These are phyloP conservation scores for Flaveria trinervia DNA, from an alignment of 129 eudicot genomes.

Conservation along the genomic window DNA sequence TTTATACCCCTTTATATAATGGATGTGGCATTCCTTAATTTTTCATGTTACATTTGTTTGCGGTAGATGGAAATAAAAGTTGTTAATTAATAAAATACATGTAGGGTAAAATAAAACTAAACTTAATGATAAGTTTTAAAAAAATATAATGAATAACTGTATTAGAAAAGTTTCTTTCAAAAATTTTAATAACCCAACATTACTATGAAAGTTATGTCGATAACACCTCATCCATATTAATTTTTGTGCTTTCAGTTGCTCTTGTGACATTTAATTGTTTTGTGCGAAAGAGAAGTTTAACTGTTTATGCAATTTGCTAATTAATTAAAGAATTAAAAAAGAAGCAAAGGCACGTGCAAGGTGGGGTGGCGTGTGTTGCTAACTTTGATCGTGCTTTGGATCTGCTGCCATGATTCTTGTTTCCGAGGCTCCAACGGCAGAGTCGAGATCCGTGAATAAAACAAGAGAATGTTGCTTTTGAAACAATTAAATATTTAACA, in stretches of 20 bases:
- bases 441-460: slow-evolving; percentile 29
- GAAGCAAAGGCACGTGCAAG: slow-evolving; percentile 38
- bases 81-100: too few species aligned
- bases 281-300: neutral
- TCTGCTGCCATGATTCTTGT: slow-evolving; percentile 34
- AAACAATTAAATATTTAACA: neutral
- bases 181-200: neutral
- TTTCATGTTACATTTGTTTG: too few species aligned
- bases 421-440: slow-evolving; percentile 23
- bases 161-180: neutral
- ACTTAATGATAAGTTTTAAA: too few species aligned
- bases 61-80: too few species aligned
- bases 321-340: neutral
- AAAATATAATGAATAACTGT: neutral
- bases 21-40: too few species aligned
- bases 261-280: neutral
- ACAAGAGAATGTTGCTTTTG: slow-evolving; percentile 38
- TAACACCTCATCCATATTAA: neutral
- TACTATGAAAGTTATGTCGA: neutral
- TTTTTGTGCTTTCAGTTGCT: neutral
- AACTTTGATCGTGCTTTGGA: slow-evolving; percentile 43
- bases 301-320: neutral
- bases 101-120: too few species aligned
- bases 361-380: slow-evolving; percentile 42
- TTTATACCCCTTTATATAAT: too few species aligned